Conservation (phyloP, 2,329 filamentous ascomycete species). For the Curvularia sp. region DNA sequence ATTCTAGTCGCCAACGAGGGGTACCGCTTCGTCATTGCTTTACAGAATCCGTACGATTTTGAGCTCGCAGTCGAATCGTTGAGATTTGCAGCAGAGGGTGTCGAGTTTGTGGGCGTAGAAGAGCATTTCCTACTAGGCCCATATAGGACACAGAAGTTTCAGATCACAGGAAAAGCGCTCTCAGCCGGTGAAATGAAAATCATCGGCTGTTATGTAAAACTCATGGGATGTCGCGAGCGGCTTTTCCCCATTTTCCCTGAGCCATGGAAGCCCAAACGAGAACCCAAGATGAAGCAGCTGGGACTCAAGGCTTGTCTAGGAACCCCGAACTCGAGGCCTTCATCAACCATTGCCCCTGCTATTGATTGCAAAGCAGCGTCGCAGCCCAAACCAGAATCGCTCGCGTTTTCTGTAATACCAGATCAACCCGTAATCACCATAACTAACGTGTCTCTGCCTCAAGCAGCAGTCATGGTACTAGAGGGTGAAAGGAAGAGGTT, state of each 20-base stretch:
- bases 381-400: slow-evolving; percentile 48
- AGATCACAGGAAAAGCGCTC: slow-evolving; percentile 72
- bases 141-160: slow-evolving; percentile 80
- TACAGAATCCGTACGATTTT: slow-evolving; percentile 95
- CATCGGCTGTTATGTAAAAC: slow-evolving; percentile 78
- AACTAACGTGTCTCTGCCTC: slow-evolving; percentile 77
- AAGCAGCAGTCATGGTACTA: slow-evolving; percentile 88
- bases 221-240: slow-evolving; percentile 81
- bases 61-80: slow-evolving; percentile 89
- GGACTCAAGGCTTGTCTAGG: slow-evolving; percentile 60
- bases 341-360: slow-evolving; percentile 40
- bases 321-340: slow-evolving; percentile 59
- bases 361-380: slow-evolving; percentile 26
- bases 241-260: slow-evolving; percentile 83
- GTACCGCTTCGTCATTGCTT: slow-evolving; percentile 77
- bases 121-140: slow-evolving; percentile 76
- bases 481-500: slow-evolving; percentile 86
- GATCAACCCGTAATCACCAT: slow-evolving; percentile 79
- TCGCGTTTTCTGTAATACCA: slow-evolving; percentile 77
- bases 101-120: slow-evolving; percentile 70
- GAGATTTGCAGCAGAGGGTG: slow-evolving; percentile 74
- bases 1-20: slow-evolving; percentile 80
- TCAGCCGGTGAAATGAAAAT: slow-evolving; percentile 73
- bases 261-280: slow-evolving; percentile 73
- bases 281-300: slow-evolving; percentile 77